Evolutionary conservation across 768 basidiomycete genomes (phyloP), one percentile per base, ranked within the genome.

Genomic region (Psilocybe tampanensis): DNA sequence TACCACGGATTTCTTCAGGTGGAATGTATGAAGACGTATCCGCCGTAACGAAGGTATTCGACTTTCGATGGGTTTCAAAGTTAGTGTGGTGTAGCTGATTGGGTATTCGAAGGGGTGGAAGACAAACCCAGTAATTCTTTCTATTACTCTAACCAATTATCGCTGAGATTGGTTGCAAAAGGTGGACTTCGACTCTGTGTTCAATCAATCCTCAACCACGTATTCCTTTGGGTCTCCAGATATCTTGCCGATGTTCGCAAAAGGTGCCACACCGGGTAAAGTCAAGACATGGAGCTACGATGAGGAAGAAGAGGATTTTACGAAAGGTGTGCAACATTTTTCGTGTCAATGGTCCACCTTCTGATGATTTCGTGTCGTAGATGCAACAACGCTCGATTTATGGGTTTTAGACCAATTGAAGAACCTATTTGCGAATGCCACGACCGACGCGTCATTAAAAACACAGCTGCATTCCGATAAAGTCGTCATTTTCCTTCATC

Each of bases 1-100:
- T 29, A 9, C 9, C 9, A n/a, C 2, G 36, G 22, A 15, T 18
- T 9, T 39, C 5, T 42, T 7, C 52, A 87, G 85, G 85, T 29
- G 92, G 92, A 2, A 94, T 94, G 91, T 93, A 94, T 66, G 92
- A 94, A 70, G 91, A 94, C 61, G 92, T 92, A 3, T 90, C 89
- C 0, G 92, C 92, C 15, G 92, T 93, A 26, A 92, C 89, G 19
- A 91, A 92, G 80, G 92, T 82, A 74, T 63, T 75, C 59, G 58
- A 45, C 22, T 18, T 24, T n/a, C 36, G 36, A 39, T 39, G 36
- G 36, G 4, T 39, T n/a, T 60, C 13, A 44, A 24, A 45, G 23
- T 34, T 39, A 12, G 24, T 49, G 8, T 39, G 19, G 12, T 23
- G 36, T 19, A 32, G 42, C 43, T 52, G 53, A 59, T 41, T 52